Percentiles rank a stretch among this genome's conserved stretches.
Evolutionary conservation across 2,329 filamentous ascomycete species (phyloP).

Genomic region (Celoporthe dispersa): DNA sequence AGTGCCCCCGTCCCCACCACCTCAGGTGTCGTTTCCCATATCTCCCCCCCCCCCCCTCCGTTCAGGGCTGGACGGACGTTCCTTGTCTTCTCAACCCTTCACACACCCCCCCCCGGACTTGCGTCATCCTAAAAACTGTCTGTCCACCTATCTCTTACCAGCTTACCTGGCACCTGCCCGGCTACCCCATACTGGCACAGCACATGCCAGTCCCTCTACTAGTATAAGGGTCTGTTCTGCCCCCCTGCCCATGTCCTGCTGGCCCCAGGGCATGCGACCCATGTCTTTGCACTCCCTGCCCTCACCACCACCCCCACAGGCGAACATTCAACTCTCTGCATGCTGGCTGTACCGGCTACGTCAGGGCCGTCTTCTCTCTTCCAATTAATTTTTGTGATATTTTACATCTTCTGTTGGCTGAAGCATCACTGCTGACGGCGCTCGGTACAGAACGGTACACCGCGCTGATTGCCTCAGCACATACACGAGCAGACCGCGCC

Average conservation of each 20-base stretch:
- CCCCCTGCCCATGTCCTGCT: constrained; percentile 10
- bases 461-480: neutral
- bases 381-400: neutral
- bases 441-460: neutral
- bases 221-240: constrained; percentile 15
- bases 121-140: constrained; percentile 4
- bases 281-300: constrained; percentile 15
- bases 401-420: neutral
- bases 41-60: neutral
- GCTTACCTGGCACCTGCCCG: neutral
- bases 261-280: constrained; percentile 15
- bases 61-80: neutral
- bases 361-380: neutral
- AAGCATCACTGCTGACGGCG: constrained; percentile 7
- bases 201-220: constrained; percentile 5
- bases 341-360: neutral
- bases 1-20: constrained; percentile 14
- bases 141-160: neutral
- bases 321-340: neutral
- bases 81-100: constrained; percentile 1
- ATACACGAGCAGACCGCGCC: neutral
- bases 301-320: neutral
- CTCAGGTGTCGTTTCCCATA: neutral
- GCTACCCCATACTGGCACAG: constrained; percentile 12
- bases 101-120: constrained; percentile 4